A percentile compares a stretch with the other conserved stretches of the same genome.
Evolutionary conservation across 2,329 filamentous ascomycete genomes (phyloP).

Genomic region (Sphaerulina musiva): DNA sequence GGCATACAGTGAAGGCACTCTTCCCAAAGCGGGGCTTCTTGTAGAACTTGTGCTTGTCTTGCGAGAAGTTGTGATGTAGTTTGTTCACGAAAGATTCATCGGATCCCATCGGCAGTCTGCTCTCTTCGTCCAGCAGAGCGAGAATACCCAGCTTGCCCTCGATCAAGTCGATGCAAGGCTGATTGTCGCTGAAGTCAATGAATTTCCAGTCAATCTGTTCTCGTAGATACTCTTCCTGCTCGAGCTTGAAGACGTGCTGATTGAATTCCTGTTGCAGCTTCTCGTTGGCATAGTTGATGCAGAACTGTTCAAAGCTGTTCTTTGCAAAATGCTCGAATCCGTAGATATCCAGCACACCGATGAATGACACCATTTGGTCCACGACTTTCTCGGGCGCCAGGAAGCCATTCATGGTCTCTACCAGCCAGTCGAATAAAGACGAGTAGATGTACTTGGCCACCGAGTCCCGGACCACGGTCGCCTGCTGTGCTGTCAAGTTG

Average conservation of each 20-base stretch:
- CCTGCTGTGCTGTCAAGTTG: constrained; percentile 88
- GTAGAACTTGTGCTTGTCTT: constrained; percentile 91
- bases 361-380: constrained; percentile 77
- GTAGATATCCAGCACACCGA: constrained; percentile 98
- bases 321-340: constrained; percentile 99
- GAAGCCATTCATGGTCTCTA: constrained; percentile 91
- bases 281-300: constrained; percentile 99
- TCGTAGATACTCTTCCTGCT: constrained; percentile 93
- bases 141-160: constrained; percentile 93
- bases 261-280: constrained; percentile 99
- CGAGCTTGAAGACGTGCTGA: constrained; percentile 96
- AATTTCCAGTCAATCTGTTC: constrained; percentile 99
- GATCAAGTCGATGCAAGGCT: constrained; percentile 97
- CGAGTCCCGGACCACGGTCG: constrained; percentile 88
- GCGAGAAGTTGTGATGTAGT: constrained; percentile 85
- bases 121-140: constrained; percentile 91
- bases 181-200: constrained; percentile 98
- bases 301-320: constrained; percentile 99
- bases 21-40: constrained; percentile 98
- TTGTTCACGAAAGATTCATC: constrained; percentile 97
- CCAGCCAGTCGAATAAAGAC: constrained; percentile 95
- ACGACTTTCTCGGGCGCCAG: constrained; percentile 84
- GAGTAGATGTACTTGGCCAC: constrained; percentile 99
- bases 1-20: constrained; percentile 93
- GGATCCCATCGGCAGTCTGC: constrained; percentile 89